phyloP scores from a whole-genome alignment of 192 early-diverging fungal genomes.

The Borealophlyctis nickersoniae region DNA sequence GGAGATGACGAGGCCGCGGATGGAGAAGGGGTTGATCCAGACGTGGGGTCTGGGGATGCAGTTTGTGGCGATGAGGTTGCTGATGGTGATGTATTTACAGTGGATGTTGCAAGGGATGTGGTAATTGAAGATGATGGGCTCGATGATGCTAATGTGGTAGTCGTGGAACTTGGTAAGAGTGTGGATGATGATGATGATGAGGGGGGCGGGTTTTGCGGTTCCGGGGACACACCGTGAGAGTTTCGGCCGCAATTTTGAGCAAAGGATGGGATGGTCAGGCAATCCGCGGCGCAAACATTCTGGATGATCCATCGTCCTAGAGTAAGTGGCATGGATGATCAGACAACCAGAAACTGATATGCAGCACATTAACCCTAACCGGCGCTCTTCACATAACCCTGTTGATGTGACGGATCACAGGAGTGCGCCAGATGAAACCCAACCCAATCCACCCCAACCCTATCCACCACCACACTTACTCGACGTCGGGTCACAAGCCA shows the following conservation, averaged over 20 bases:
- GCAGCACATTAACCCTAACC: neutral
- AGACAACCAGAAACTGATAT: slow-evolving; percentile 1
- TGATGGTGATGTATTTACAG: neutral
- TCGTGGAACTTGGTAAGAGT: neutral
- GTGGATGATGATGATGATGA: slow-evolving; percentile 16
- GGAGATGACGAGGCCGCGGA: slow-evolving; percentile 4
- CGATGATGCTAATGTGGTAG: neutral
- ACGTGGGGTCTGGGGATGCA: too few species aligned
- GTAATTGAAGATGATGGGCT: neutral
- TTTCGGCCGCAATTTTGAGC: slow-evolving; percentile 21
- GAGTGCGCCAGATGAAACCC: neutral
- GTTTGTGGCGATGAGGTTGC: neutral
- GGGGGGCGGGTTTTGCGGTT: slow-evolving; percentile 9
- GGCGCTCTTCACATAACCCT: neutral
- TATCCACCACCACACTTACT: neutral
- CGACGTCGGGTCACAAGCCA: slow-evolving; percentile 13
- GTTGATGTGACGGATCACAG: neutral
- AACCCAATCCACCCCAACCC: neutral
- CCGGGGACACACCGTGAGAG: slow-evolving; percentile 9
- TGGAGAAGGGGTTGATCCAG: neutral
- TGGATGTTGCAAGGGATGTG: neutral
- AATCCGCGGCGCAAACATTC: slow-evolving; percentile 24
- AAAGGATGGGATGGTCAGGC: slow-evolving; percentile 23
- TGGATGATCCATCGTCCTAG: slow-evolving; percentile 28
- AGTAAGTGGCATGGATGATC: neutral